A percentile compares a stretch with the other conserved stretches of the same genome.
These are phyloP conservation scores for Diaporthe sp. DNA, from an alignment of 2,329 filamentous ascomycete species.

Conservation along the genomic window DNA sequence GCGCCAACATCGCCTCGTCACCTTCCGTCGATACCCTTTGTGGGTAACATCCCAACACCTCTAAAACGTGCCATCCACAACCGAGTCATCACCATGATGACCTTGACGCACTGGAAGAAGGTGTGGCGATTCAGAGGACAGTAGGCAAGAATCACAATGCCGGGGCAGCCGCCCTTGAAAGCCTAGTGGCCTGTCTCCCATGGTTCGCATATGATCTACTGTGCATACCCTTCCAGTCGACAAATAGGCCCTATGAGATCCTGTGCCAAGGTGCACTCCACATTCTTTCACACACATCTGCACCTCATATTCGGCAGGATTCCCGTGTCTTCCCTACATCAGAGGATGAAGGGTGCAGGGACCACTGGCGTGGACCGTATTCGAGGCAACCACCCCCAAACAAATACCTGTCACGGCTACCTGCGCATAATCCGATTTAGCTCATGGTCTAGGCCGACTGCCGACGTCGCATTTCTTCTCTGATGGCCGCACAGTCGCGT, in stretches of 20 bases:
- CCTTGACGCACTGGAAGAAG: not conserved
- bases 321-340: not conserved
- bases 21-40: constrained; percentile 13
- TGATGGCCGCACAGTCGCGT: not conserved
- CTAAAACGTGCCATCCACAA: constrained; percentile 21
- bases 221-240: not conserved
- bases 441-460: not conserved
- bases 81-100: constrained; percentile 18
- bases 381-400: constrained; percentile 10
- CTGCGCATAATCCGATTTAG: not conserved
- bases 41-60: constrained; percentile 23
- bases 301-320: constrained; percentile 22
- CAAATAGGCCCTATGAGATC: not conserved
- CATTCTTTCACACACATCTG: not conserved
- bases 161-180: not conserved
- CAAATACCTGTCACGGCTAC: constrained; percentile 10
- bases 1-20: constrained; percentile 27
- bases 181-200: constrained; percentile 12
- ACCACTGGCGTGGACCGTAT: not conserved
- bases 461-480: not conserved
- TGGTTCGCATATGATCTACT: constrained; percentile 30
- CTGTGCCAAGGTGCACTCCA: constrained; percentile 15
- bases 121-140: constrained; percentile 8
- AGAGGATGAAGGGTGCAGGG: not conserved
- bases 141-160: not conserved